These are phyloP conservation scores for Protostelium mycophagum DNA, from an alignment of 78 protist species.

Conservation along the genomic window DNA sequence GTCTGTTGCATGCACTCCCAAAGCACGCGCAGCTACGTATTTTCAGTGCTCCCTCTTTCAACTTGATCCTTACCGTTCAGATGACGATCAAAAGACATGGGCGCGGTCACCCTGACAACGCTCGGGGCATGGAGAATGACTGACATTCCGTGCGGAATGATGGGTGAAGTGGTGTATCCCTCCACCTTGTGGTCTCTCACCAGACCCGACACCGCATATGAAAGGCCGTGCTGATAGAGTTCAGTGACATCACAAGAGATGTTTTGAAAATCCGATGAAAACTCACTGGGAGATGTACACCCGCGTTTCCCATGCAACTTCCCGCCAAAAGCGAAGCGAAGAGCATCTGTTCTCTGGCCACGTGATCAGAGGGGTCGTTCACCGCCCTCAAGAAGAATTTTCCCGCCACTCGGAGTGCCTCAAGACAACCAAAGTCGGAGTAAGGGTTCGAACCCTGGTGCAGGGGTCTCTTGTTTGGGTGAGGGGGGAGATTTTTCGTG, in stretches of 20 bases:
- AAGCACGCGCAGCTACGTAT: neutral
- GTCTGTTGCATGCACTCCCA: neutral
- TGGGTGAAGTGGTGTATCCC: neutral
- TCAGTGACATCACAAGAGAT: neutral
- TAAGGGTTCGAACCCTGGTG: slow-evolving; percentile 73
- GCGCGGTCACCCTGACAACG: neutral
- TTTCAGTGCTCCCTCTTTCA: neutral
- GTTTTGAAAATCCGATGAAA: too few relatives aligned
- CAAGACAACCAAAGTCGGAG: slow-evolving; percentile 26
- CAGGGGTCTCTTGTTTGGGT: slow-evolving; percentile 43
- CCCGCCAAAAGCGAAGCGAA: slow-evolving; percentile 58
- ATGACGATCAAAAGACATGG: neutral
- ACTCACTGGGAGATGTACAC: slow-evolving; percentile 47
- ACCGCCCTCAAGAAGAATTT: slow-evolving; percentile 24
- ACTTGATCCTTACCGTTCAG: neutral
- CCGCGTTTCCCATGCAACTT: slow-evolving; percentile 49
- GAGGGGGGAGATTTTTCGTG: slow-evolving; percentile 23
- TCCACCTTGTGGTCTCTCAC: slow-evolving; percentile 4
- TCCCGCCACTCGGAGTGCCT: slow-evolving; percentile 25
- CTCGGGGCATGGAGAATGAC: neutral
- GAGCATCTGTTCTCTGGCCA: slow-evolving; percentile 30
- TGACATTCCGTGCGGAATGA: neutral
- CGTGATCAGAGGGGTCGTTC: slow-evolving; percentile 25
- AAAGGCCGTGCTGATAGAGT: slow-evolving; percentile 33
- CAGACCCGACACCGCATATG: slow-evolving; percentile 36